phyloP scores from a whole-genome alignment of 257 asterid genomes.

The Lycium barbarum region DNA sequence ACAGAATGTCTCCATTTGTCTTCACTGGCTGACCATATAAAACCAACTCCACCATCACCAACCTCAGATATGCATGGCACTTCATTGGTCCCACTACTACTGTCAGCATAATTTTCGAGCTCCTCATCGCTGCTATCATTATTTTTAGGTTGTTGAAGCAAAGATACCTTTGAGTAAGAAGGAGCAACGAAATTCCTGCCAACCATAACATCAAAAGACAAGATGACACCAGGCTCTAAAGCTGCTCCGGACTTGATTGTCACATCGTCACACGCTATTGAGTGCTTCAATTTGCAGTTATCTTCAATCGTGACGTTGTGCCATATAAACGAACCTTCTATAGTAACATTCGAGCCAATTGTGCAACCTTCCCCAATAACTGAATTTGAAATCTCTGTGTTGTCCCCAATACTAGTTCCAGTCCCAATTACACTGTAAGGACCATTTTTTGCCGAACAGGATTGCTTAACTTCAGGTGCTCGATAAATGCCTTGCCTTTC shows the following conservation, averaged over 20 bases:
- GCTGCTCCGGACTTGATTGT: conserved; percentile 67
- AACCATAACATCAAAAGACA: conserved; percentile 81
- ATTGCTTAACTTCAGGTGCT: conserved; percentile 64
- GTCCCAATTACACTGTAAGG: conserved; percentile 82
- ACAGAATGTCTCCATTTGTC: conserved; percentile 95
- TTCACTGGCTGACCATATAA: conserved; percentile 82
- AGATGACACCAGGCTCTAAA: conserved; percentile 79
- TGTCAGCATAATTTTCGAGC: conserved; percentile 88
- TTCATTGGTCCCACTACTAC: conserved; percentile 58
- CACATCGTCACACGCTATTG: conserved; percentile 89
- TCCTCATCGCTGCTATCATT: conserved; percentile 92
- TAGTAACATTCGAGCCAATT: conserved; percentile 81
- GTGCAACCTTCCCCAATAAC: conserved; percentile 81
- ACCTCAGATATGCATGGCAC: conserved; percentile 63
- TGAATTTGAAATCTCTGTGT: conserved; percentile 72
- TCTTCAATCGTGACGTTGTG: conserved; percentile 84
- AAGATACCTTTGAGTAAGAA: conserved; percentile 88
- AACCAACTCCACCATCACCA: conserved; percentile 84
- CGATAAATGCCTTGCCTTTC: conserved; percentile 83
- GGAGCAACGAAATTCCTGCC: conserved; percentile 77
- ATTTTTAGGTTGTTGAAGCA: conserved; percentile 73
- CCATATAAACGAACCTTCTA: conserved; percentile 92
- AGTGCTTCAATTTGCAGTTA: conserved; percentile 80
- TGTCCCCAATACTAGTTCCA: conserved; percentile 68
- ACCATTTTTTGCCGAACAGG: conserved; percentile 77